Evolutionary conservation across 345 rosid genomes (phyloP), one percentile per base, ranked within the genome.

Genomic region (Eucalyptus coolabah): DNA sequence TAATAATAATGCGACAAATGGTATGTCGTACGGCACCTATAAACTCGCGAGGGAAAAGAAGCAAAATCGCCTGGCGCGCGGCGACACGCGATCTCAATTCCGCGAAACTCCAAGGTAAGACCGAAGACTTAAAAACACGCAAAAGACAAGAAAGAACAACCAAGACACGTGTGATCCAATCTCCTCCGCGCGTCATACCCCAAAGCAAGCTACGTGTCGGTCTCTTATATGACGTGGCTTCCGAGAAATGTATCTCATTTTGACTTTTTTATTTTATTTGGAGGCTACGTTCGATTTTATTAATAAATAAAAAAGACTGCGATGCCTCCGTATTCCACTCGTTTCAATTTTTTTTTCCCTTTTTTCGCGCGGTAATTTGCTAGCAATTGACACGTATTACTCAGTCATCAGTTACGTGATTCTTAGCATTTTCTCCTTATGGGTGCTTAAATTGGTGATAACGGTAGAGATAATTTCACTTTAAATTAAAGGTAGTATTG

Each of bases 131-230:
- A 15, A 65, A 15, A 65, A 15, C 77, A 16, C 34, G 77, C 21
- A n/a, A 7, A 65, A 65, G 77, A 60, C 67, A 12, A 60, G 7
- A 4, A 11, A 47, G 4, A 12, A 28, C 3, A 28, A 26, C 6
- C 12, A 26, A 60, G 17, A 28, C 69, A 12, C 77, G 77, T n/a
- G 77, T 65, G 40, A n/a, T 16, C 77, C 40, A 65, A 15, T 1
- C 77, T n/a, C 10, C 37, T 14, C 10, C 37, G n/a, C 40, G 21
- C 40, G 77, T 1, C 77, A 65, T 15, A 2, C 21, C 3, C 6
- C 16, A 0, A 15, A 37, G 45, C 15, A 6, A 10, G 26, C 45
- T 5, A 19, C 9, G 16, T 6, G 3, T 37, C 5, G 83, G 28
- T 21, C 28, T 37, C 83, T 17, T 12, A 0, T 37, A 19, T 77